phyloP scores from a whole-genome alignment of 2,329 filamentous ascomycete genomes.

The Fusarium pseudonygamai region DNA sequence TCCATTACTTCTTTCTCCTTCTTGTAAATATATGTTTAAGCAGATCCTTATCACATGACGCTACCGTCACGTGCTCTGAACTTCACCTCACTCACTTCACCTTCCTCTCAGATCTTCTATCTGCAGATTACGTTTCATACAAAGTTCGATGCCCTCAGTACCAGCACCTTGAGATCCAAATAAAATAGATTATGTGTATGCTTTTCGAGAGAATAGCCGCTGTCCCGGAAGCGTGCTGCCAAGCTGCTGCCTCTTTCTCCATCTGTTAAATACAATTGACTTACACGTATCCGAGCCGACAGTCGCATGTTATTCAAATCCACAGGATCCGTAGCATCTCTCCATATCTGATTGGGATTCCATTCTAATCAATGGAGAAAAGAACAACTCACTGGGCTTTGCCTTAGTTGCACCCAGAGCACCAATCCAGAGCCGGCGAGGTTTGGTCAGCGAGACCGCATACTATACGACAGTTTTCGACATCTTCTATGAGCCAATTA shows the following conservation, averaged over 20 bases:
- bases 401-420: neutral
- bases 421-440: neutral
- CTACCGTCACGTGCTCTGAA: neutral
- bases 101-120: neutral
- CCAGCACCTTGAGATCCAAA: neutral
- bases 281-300: neutral
- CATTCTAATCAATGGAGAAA: no score
- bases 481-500: neutral
- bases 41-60: conserved; percentile 2
- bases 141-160: neutral
- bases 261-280: neutral
- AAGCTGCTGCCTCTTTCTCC: neutral
- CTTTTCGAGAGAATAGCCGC: neutral
- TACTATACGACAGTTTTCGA: neutral
- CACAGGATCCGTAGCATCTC: neutral
- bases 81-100: conserved; percentile 12
- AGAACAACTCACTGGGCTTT: neutral
- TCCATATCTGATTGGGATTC: neutral
- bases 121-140: neutral
- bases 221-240: neutral
- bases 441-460: neutral
- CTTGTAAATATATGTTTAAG: neutral
- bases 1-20: neutral
- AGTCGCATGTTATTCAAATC: neutral
- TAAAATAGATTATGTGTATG: neutral